Evolutionary conservation across 768 basidiomycete genomes (phyloP), one percentile per base, ranked within the genome.

Genomic region (Leccinellum rugosiceps): DNA sequence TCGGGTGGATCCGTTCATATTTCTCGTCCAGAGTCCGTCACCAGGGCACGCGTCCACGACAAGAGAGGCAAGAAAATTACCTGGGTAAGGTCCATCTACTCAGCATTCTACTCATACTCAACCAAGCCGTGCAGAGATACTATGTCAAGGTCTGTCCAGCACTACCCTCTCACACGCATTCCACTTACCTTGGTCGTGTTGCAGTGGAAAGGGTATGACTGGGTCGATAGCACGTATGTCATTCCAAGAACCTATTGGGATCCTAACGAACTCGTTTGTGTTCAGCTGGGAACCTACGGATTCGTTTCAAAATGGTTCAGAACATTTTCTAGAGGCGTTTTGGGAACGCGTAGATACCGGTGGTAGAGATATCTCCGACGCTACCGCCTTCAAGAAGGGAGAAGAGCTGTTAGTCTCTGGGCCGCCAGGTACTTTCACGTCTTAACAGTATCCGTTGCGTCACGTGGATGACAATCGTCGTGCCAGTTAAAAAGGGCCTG

Each of bases 231-330:
- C 77, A 87, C 84, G 85, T 83, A 73, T 61, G 85, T 76, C 14
- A 52, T 45, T 50, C 34, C 55, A 30, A 54, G 53, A 47, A 25
- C 26, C 28, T 25, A 14, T 25, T 25, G 34, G 21, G 17, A 14
- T 53, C 26, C 52, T 60, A 8, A 58, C 45, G 21, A 52, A 63
- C 56, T 21, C n/a, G n/a, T 49, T 38, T 46, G 55, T 32, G 19
- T 45, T 35, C 53, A 89, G 87, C 10, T 89, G 87, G 87, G 88
- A 90, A 61, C 87, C 88, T 9, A 67, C 73, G 8, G 75, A 80
- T 52, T 86, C 85, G 9, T 88, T 90, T 58, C 68, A 66, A 15
- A 79, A 70, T 7, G 78, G 75, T 10, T 86, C 86, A 0, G 81
- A 84, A 60, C 76, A 83, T 50, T 75, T 88, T 15, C 35, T 79